A percentile compares a stretch with the other conserved stretches of the same genome.
Conservation (phyloP, 75 land plant species). For the Cunninghamia lanceolata region DNA sequence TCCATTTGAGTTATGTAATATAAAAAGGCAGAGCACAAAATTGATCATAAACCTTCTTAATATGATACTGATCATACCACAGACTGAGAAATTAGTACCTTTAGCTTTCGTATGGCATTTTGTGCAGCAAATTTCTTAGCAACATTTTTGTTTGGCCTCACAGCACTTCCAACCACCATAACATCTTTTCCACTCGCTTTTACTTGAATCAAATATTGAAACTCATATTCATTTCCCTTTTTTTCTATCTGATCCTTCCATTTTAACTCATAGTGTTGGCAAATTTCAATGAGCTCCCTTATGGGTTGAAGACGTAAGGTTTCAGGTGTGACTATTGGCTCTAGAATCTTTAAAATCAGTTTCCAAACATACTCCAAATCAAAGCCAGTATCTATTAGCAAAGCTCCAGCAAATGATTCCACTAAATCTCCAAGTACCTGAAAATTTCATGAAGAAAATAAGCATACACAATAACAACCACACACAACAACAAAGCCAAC, state of each 20-base stretch:
- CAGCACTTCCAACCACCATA: constrained; percentile 24
- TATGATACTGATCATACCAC: not conserved
- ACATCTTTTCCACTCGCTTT: constrained; percentile 25
- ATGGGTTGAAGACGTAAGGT: constrained; percentile 61
- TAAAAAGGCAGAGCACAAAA: not conserved
- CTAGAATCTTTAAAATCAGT: constrained; percentile 54
- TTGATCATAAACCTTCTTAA: not conserved
- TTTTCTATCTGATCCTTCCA: constrained; percentile 9
- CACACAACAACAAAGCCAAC: not conserved
- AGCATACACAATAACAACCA: not conserved
- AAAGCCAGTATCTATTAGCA: constrained; percentile 75
- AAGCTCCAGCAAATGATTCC: constrained; percentile 86
- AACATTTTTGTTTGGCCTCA: constrained; percentile 38
- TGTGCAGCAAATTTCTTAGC: constrained; percentile 50
- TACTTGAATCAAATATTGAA: constrained; percentile 25
- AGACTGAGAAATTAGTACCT: constrained; percentile 25
- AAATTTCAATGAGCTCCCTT: constrained; percentile 79
- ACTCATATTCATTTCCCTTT: constrained; percentile 18
- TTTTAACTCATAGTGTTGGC: constrained; percentile 45
- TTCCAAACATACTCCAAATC: constrained; percentile 62
- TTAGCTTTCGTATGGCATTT: constrained; percentile 21
- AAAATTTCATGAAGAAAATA: not conserved
- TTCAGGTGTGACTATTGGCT: constrained; percentile 45
- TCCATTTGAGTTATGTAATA: not conserved
- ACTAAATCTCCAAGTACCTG: constrained; percentile 96